A percentile compares a stretch with the other conserved stretches of the same genome.
Evolutionary conservation across 768 basidiomycete species (phyloP).

Genomic region (Hericium coralloides): DNA sequence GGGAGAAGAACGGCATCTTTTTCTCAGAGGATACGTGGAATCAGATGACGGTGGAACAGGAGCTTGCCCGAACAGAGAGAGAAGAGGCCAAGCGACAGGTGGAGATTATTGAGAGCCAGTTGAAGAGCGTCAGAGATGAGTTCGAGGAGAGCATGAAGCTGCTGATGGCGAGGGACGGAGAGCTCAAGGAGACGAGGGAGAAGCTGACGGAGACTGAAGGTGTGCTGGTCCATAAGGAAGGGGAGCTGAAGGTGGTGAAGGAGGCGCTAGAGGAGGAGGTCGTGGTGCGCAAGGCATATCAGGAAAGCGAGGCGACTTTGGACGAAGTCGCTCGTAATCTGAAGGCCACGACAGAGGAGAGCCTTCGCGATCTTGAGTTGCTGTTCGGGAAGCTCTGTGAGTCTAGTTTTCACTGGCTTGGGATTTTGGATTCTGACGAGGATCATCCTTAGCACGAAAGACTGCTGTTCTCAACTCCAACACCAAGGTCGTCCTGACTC

Average conservation of each 20-base stretch:
- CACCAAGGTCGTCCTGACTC: constrained; percentile 49
- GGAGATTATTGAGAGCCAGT: constrained; percentile 74
- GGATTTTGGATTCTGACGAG: constrained; percentile 6
- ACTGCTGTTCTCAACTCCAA: constrained; percentile 54
- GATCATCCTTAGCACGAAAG: constrained; percentile 55
- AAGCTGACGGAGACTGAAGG: constrained; percentile 44
- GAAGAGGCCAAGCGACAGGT: constrained; percentile 79
- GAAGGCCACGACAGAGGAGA: constrained; percentile 57
- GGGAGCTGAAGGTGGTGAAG: constrained; percentile 50
- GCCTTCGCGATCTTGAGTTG: constrained; percentile 56
- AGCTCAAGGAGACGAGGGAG: constrained; percentile 56
- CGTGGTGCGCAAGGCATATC: constrained; percentile 68
- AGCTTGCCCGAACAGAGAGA: constrained; percentile 65
- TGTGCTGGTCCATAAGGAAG: constrained; percentile 43
- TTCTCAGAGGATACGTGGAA: constrained; percentile 89
- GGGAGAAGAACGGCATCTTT: constrained; percentile 95
- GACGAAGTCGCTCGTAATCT: constrained; percentile 67
- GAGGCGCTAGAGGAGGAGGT: constrained; percentile 69
- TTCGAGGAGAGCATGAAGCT: constrained; percentile 84
- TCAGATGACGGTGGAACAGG: constrained; percentile 70
- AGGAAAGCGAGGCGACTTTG: constrained; percentile 60
- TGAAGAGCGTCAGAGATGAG: constrained; percentile 75
- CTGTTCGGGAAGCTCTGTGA: constrained; percentile 81
- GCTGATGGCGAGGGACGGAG: constrained; percentile 65
- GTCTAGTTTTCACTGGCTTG: constrained; percentile 10